Evolutionary conservation across 2,329 filamentous ascomycete genomes (phyloP).

Genomic region (Knufia petricola): DNA sequence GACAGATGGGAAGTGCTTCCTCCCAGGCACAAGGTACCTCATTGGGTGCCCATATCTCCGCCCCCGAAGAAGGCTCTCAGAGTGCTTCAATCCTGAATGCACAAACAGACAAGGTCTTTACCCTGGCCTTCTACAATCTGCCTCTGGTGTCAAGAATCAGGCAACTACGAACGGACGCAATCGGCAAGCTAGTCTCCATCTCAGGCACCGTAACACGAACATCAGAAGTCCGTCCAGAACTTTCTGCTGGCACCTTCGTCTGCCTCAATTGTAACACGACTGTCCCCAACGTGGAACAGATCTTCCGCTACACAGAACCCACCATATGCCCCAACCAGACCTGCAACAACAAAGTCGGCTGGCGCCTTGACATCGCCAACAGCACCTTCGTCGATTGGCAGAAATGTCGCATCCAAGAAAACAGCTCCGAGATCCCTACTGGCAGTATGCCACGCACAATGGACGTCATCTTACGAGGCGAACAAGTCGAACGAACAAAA

Average conservation of each 20-base stretch:
- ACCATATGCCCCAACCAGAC: constrained; percentile 84
- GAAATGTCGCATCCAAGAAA: constrained; percentile 95
- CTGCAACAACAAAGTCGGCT: constrained; percentile 83
- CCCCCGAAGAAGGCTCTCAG: constrained; percentile 52
- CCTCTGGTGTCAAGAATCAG: constrained; percentile 79
- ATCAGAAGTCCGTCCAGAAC: constrained; percentile 88
- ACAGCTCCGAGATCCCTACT: constrained; percentile 94
- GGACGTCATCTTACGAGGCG: constrained; percentile 89
- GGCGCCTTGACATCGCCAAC: constrained; percentile 92
- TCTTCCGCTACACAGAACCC: constrained; percentile 93
- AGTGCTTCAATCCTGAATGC: constrained; percentile 73
- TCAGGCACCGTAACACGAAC: constrained; percentile 95
- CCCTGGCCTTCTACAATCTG: constrained; percentile 86
- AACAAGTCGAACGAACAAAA: constrained; percentile 95
- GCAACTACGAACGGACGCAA: constrained; percentile 75
- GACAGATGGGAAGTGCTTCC: constrained; percentile 69
- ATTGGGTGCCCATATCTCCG: constrained; percentile 46
- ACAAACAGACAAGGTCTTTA: constrained; percentile 93
- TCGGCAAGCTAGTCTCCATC: constrained; percentile 87
- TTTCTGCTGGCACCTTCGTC: constrained; percentile 83
- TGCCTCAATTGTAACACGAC: constrained; percentile 81
- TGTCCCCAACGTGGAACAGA: constrained; percentile 88
- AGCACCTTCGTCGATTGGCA: constrained; percentile 99
- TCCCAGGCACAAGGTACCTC: constrained; percentile 57
- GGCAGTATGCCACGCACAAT: constrained; percentile 98